These are phyloP conservation scores for Licmophora abbreviata DNA, from an alignment of 108 stramenopile species.

Conservation along the genomic window DNA sequence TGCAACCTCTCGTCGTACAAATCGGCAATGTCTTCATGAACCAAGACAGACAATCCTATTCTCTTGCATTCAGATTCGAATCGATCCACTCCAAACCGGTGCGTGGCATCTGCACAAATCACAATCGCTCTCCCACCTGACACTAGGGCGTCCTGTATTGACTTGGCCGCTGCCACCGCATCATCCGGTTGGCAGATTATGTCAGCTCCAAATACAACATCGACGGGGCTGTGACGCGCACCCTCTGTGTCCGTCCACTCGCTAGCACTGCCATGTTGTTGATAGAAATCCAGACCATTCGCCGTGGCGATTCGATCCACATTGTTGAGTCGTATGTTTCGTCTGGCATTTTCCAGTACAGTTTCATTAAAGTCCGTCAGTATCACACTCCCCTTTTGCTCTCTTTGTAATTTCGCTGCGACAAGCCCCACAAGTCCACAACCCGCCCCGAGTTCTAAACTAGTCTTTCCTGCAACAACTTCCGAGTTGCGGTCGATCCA, in stretches of 20 bases:
- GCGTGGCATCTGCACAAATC: slow-evolving; percentile 65
- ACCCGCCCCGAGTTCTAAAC: slow-evolving; percentile 68
- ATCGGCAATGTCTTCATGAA: slow-evolving; percentile 26
- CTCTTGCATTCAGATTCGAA: slow-evolving; percentile 53
- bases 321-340: slow-evolving; percentile 54
- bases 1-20: slow-evolving; percentile 36
- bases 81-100: slow-evolving; percentile 75
- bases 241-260: slow-evolving; percentile 41
- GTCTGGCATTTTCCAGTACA: slow-evolving; percentile 59
- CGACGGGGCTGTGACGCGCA: slow-evolving; percentile 29
- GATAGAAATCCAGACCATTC: slow-evolving; percentile 58
- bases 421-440: slow-evolving; percentile 70
- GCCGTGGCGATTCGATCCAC: slow-evolving; percentile 16
- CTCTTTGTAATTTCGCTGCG: slow-evolving; percentile 27
- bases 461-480: slow-evolving; percentile 11
- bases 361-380: slow-evolving; percentile 68
- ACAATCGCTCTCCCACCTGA: slow-evolving; percentile 49
- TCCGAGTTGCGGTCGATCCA: slow-evolving; percentile 50
- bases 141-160: slow-evolving; percentile 47
- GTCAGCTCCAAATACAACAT: slow-evolving; percentile 72
- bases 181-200: slow-evolving; percentile 75
- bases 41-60: slow-evolving; percentile 27
- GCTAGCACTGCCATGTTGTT: slow-evolving; percentile 29
- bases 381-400: slow-evolving; percentile 13
- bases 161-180: slow-evolving; percentile 60